Evolutionary conservation across 306 rosid genomes (phyloP), one percentile per base, ranked within the genome.

Genomic region (Urtica urens): DNA sequence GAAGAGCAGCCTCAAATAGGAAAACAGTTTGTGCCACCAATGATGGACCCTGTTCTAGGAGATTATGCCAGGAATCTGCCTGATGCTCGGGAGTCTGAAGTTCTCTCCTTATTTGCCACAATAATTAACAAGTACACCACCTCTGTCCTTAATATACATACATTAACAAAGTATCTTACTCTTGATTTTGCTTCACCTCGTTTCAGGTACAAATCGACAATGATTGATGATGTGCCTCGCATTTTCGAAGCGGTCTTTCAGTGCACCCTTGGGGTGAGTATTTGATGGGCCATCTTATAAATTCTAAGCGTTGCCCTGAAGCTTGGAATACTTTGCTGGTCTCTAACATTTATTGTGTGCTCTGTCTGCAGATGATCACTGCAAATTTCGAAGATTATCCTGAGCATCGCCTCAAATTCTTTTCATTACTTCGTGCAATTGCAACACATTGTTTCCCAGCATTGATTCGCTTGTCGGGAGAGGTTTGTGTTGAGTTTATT

Each of bases 51-150:
- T 9, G 94, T 92, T 43, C 87, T 92, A 6, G 92, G 86, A 55
- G 99, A 92, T 69, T 92, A 92, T 39, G 87, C 96, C 22, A 77
- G 99, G 73, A 92, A 92, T 77, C 78, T 85, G 60, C 96, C 99
- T 46, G 99, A 92, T 73, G 99, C 99, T 19, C 78, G 99, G 64
- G 99, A 92, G 60, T 85, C 99, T 0, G 99, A 92, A 74, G 99
- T 92, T 53, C 60, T 92, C 54, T 92, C 99, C 23, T 93, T 90
- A 50, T 90, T 90, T 85, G 99, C 99, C 34, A 90, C 99, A 29
- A 90, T 90, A 21, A 71, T 90, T 29, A 85, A 90, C 50, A 90
- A 85, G 99, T 90, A 90, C 45, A 18, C 59, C 53, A 54, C 62
- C 25, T 53, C 48, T n/a, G 21, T 9, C 49, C 38, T 20, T 49